Conservation (phyloP, 2,329 filamentous ascomycete species). For the Ophiostoma perfectum region DNA sequence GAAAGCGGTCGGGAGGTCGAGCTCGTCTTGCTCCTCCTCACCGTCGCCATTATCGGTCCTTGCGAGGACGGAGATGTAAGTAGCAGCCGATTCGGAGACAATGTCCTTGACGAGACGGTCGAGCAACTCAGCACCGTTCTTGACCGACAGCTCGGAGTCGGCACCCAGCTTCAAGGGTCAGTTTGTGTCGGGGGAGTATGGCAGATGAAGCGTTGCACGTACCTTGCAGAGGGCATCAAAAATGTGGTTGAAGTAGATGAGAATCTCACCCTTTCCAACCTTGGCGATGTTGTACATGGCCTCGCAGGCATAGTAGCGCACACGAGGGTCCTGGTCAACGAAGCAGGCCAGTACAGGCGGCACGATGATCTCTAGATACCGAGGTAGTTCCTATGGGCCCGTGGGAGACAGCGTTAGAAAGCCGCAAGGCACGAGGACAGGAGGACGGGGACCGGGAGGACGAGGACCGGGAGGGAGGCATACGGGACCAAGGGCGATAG, state of each 20-base stretch:
- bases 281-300: slow-evolving; percentile 99
- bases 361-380: slow-evolving; percentile 88
- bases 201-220: background rate
- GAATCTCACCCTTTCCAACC: slow-evolving; percentile 94
- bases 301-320: slow-evolving; percentile 97
- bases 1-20: slow-evolving; percentile 73
- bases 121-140: slow-evolving; percentile 92
- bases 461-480: background rate
- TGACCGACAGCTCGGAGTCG: slow-evolving; percentile 93
- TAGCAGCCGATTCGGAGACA: slow-evolving; percentile 87
- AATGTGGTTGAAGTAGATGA: slow-evolving; percentile 97
- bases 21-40: slow-evolving; percentile 37
- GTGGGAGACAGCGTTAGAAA: background rate
- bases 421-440: background rate
- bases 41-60: slow-evolving; percentile 41
- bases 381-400: slow-evolving; percentile 67
- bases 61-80: slow-evolving; percentile 86
- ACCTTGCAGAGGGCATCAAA: slow-evolving; percentile 97
- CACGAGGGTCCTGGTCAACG: slow-evolving; percentile 92
- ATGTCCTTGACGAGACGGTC: slow-evolving; percentile 96
- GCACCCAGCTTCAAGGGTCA: slow-evolving; percentile 61
- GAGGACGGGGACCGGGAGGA: too few relatives aligned
- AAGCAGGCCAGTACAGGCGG: slow-evolving; percentile 96
- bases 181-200: background rate
- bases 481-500: slow-evolving; percentile 89